phyloP scores from a whole-genome alignment of 2,329 filamentous ascomycete species.

The Juglanconis sp. region DNA sequence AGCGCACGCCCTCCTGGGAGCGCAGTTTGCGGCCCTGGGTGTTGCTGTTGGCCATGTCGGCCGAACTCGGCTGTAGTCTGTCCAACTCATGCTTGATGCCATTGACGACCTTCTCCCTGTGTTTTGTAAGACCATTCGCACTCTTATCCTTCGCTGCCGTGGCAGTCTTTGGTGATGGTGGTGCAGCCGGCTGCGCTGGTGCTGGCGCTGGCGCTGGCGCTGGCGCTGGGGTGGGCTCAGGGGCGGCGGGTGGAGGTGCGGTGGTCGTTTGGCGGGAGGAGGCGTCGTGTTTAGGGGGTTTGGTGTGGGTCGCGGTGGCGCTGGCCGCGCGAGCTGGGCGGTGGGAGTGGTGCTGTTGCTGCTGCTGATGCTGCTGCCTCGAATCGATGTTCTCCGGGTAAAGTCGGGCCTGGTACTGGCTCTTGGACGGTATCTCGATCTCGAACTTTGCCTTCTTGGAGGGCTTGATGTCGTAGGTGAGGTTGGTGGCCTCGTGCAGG shows the following conservation, averaged over 20 bases:
- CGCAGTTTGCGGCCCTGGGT: conserved; percentile 72
- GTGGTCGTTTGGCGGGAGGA: conserved; percentile 15
- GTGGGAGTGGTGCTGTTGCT: conserved; percentile 15
- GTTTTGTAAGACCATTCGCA: conserved; percentile 39
- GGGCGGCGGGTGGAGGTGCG: conserved; percentile 9
- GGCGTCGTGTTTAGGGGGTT: conserved; percentile 24
- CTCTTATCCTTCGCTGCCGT: conserved; percentile 19
- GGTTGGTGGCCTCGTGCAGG: conserved; percentile 19
- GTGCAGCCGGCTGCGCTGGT: background rate
- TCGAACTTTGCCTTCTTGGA: conserved; percentile 18
- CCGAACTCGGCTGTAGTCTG: conserved; percentile 47
- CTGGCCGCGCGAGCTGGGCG: conserved; percentile 20
- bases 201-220: conserved; percentile 4
- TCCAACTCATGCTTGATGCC: conserved; percentile 61
- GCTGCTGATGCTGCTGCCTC: conserved; percentile 13
- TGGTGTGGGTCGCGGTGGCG: conserved; percentile 24
- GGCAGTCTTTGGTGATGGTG: conserved; percentile 19
- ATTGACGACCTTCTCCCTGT: conserved; percentile 58
- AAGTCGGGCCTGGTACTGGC: conserved; percentile 17
- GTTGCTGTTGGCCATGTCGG: conserved; percentile 41
- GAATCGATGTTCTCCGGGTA: conserved; percentile 16
- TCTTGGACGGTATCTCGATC: conserved; percentile 19
- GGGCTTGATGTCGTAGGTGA: conserved; percentile 17
- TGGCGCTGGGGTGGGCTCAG: conserved; percentile 11
- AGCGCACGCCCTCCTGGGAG: conserved; percentile 78